Percentiles rank a stretch among this genome's conserved stretches.
Conservation (phyloP, 306 rosid species). For the Vicia villosa region DNA sequence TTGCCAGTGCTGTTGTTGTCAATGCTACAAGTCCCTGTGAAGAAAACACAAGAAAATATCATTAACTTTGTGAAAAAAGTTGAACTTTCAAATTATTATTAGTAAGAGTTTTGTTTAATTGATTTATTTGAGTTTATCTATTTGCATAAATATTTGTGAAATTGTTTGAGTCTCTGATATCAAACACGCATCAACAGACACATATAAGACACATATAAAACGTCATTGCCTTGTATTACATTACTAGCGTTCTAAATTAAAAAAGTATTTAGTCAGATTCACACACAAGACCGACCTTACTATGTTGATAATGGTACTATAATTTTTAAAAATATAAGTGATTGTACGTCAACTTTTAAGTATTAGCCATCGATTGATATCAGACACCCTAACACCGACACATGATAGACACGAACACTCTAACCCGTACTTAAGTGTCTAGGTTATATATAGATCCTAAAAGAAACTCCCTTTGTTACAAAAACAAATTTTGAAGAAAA, state of each 20-base stretch:
- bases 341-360: neutral
- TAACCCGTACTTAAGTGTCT: no score
- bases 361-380: no score
- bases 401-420: neutral
- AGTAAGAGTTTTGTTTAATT: neutral
- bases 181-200: no score
- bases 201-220: no score
- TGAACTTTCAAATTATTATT: constrained; percentile 12
- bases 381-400: neutral
- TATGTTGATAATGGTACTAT: neutral
- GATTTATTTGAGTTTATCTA: neutral
- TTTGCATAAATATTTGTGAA: no score
- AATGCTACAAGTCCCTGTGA: constrained; percentile 82
- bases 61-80: neutral
- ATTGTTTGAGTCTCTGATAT: no score
- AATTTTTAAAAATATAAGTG: neutral
- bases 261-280: neutral
- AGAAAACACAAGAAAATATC: constrained; percentile 1
- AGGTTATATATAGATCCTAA: no score
- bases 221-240: no score
- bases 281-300: neutral
- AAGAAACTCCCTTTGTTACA: no score
- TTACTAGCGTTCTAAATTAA: no score
- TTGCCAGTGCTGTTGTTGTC: constrained; percentile 70
- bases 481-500: neutral